Conservation (phyloP, 116 monocot genomes). For the Zostera marina region DNA sequence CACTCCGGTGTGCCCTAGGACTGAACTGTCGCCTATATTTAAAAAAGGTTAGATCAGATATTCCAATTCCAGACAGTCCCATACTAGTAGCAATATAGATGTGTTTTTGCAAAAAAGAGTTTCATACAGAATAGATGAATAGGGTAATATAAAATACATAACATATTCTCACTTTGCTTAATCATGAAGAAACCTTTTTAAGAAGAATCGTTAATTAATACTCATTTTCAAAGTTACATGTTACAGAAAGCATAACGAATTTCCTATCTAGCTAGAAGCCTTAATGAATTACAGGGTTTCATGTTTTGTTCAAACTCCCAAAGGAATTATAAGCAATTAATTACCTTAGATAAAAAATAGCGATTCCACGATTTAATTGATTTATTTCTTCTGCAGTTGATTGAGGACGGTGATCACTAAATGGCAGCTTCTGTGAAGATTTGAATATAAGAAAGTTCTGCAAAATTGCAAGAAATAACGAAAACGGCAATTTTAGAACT, state of each 20-base stretch:
- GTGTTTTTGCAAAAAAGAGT: too few relatives aligned
- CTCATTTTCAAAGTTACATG: neutral
- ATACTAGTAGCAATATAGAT: too few relatives aligned
- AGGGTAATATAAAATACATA: too few relatives aligned
- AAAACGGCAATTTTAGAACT: too few relatives aligned
- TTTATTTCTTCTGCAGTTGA: neutral
- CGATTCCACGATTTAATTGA: neutral
- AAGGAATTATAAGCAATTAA: neutral
- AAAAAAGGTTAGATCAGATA: neutral
- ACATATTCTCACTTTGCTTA: too few relatives aligned
- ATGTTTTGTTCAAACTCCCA: neutral
- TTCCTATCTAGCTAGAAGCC: neutral
- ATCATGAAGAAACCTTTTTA: too few relatives aligned
- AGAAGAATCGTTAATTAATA: too few relatives aligned
- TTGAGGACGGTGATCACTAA: neutral
- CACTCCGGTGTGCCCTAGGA: too few relatives aligned
- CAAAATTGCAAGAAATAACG: neutral
- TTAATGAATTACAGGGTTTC: neutral
- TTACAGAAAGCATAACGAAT: neutral
- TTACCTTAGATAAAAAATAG: constrained; percentile 4
- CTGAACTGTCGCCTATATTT: neutral
- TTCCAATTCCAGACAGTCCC: too few relatives aligned
- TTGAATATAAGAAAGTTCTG: constrained; percentile 3
- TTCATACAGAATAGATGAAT: too few relatives aligned
- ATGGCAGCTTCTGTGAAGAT: neutral